Evolutionary conservation across 2,329 filamentous ascomycete genomes (phyloP), one percentile per base, ranked within the genome.

Genomic region (Fusarium irregulare): DNA sequence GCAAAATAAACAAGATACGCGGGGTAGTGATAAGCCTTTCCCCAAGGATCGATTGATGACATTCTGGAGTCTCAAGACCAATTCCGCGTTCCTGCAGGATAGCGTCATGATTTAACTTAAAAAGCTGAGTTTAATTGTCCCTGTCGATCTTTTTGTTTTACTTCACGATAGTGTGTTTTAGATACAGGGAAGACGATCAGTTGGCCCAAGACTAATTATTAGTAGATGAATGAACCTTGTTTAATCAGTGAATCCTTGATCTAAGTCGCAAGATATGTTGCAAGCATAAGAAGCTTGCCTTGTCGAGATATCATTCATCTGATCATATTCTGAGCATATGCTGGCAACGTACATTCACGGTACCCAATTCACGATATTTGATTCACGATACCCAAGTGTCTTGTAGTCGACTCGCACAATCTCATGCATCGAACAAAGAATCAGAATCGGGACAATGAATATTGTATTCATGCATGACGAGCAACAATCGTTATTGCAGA

Each of bases 91-190:
- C 46, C 64, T 71, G 59, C 48, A 68, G 51, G 44, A 54, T 69
- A 71, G 68, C 68, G 64, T 71, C 64, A 69, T 62, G 56, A 13
- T 32, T 45, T 23, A 61, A 71, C 70, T 68, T 68, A 27, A 64
- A 64, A 51, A 25, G 51, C 20, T 55, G 42, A 65, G 64, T 54
- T 55, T 61, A 65, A 56, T 53, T 64, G 61, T 64, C 45, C 59
- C 54, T 49, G 44, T 25, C 49, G 58, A 59, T 64, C 65, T 21
- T 34, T 40, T 42, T 28, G 14, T 21, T 37, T 37, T 44, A 18
- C n/a, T 30, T n/a, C 18, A 13, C 10, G 23, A 48, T 25, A 50
- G 32, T 42, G 21, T 56, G 34, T 42, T 32, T 55, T 45, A 42
- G 11, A 45, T 28, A 8, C 34, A 8, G 34, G 25, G 44, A 23